Percentiles rank a stretch among this genome's conserved stretches.
These are phyloP conservation scores for Raddia distichophylla DNA, from an alignment of 176 grass and related monocot genomes.

Conservation along the genomic window DNA sequence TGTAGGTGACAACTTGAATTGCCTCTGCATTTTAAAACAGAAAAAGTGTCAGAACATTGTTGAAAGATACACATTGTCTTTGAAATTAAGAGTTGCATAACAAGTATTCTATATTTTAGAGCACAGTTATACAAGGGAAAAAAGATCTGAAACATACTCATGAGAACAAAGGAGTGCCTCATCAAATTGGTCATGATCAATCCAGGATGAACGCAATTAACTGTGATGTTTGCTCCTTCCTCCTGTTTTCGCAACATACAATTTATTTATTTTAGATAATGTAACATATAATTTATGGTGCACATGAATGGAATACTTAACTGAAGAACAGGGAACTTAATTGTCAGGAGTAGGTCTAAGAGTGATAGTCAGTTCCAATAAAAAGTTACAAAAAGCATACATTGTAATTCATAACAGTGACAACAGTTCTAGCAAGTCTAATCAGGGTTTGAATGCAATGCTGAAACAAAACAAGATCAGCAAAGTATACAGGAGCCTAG, in stretches of 20 bases:
- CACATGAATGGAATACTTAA: conserved; percentile 7
- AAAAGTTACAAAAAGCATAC: not conserved
- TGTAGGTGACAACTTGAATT: conserved; percentile 63
- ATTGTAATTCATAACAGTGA: not conserved
- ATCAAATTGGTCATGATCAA: conserved; percentile 97
- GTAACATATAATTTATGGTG: not conserved
- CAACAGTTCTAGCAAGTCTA: not conserved
- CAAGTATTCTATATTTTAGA: too few species aligned
- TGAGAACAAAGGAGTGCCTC: conserved; percentile 58
- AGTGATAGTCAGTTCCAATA: not conserved
- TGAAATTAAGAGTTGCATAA: not conserved
- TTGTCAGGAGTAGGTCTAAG: not conserved
- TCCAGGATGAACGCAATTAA: conserved; percentile 92
- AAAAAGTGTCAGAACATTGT: not conserved
- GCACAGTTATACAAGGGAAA: too few species aligned
- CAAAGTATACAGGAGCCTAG: not conserved
- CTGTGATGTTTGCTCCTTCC: conserved; percentile 81
- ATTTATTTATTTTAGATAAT: too few species aligned
- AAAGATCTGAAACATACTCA: too few species aligned
- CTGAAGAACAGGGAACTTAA: not conserved
- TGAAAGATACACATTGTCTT: not conserved
- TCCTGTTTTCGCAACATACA: conserved; percentile 56
- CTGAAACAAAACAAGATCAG: not conserved
- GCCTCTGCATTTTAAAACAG: conserved; percentile 53
- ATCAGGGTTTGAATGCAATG: not conserved